Evolutionary conservation across 2,329 filamentous ascomycete species (phyloP).

Genomic region (Cyclaneusma minus): DNA sequence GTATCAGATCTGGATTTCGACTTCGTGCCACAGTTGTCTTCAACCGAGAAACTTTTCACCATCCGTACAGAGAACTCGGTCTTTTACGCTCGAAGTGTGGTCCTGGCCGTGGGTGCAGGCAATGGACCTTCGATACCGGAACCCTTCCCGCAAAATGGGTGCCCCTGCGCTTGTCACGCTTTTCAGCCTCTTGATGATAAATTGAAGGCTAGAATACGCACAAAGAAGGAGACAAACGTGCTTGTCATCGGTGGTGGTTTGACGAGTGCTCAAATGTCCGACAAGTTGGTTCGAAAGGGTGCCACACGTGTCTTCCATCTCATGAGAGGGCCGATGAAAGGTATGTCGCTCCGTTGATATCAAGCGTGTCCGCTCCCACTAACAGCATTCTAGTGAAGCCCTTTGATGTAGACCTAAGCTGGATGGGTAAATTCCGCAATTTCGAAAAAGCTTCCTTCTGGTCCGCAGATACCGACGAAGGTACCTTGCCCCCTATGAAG

Average conservation of each 20-base stretch:
- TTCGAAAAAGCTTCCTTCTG: constrained; percentile 63
- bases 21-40: constrained; percentile 26
- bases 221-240: constrained; percentile 38
- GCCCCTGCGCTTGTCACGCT: constrained; percentile 4
- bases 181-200: constrained; percentile 3
- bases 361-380: too few relatives aligned
- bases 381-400: constrained; percentile 42
- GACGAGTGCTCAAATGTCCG: constrained; percentile 59
- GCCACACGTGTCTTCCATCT: constrained; percentile 55
- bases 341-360: constrained; percentile 1
- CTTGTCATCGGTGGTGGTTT: constrained; percentile 62
- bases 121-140: constrained; percentile 8
- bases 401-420: constrained; percentile 62
- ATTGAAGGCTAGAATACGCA: constrained; percentile 28
- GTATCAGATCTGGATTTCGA: constrained; percentile 47
- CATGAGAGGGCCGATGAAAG: constrained; percentile 39
- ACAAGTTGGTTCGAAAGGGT: constrained; percentile 47
- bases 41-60: constrained; percentile 46
- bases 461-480: constrained; percentile 55
- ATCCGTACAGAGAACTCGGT: constrained; percentile 37
- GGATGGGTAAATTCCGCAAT: constrained; percentile 75
- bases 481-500: constrained; percentile 50
- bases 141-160: constrained; percentile 20
- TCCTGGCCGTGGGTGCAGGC: constrained; percentile 57
- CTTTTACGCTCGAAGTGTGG: constrained; percentile 45